phyloP scores from a whole-genome alignment of 805 yeast species.

The Debaryomyces tyrocola region DNA sequence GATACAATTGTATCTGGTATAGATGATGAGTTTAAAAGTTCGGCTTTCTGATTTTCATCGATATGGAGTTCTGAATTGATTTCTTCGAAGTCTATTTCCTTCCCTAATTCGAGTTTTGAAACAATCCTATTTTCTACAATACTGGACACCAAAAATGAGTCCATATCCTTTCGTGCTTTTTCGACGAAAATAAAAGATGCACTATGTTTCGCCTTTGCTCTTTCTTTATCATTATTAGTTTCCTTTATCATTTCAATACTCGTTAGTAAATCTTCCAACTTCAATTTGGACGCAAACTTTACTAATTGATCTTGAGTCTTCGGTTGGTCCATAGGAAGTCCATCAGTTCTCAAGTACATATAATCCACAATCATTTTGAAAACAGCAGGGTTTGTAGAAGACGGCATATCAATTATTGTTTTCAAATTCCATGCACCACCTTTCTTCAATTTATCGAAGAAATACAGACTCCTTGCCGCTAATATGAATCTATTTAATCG shows the following conservation, averaged over 20 bases:
- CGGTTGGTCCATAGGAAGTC: conserved; percentile 21
- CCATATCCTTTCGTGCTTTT: conserved; percentile 33
- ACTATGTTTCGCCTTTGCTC: conserved; percentile 30
- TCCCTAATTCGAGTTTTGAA: conserved; percentile 13
- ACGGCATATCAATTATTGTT: conserved; percentile 17
- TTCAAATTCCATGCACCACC: conserved; percentile 21
- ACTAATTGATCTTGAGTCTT: conserved; percentile 17
- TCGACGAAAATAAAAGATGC: conserved; percentile 33
- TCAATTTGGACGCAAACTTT: conserved; percentile 31
- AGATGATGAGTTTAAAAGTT: conserved; percentile 19
- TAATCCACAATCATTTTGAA: conserved; percentile 29
- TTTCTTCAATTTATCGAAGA: conserved; percentile 15
- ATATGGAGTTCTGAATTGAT: conserved; percentile 19
- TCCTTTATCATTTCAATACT: conserved; percentile 28
- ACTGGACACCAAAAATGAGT: conserved; percentile 21
- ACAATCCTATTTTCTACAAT: conserved; percentile 20
- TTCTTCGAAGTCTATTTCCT: conserved; percentile 33
- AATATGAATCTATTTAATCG: conserved; percentile 27
- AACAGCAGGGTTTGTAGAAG: conserved; percentile 12
- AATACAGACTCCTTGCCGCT: conserved; percentile 36
- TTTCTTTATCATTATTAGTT: conserved; percentile 17
- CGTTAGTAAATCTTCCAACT: conserved; percentile 35
- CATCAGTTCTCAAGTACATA: conserved; percentile 32
- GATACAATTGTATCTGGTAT: conserved; percentile 51
- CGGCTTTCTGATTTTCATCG: conserved; percentile 16